A percentile compares a stretch with the other conserved stretches of the same genome.
These are phyloP conservation scores for Alternaria novae-zelandiae DNA, from an alignment of 2,329 filamentous ascomycete species.

Conservation along the genomic window DNA sequence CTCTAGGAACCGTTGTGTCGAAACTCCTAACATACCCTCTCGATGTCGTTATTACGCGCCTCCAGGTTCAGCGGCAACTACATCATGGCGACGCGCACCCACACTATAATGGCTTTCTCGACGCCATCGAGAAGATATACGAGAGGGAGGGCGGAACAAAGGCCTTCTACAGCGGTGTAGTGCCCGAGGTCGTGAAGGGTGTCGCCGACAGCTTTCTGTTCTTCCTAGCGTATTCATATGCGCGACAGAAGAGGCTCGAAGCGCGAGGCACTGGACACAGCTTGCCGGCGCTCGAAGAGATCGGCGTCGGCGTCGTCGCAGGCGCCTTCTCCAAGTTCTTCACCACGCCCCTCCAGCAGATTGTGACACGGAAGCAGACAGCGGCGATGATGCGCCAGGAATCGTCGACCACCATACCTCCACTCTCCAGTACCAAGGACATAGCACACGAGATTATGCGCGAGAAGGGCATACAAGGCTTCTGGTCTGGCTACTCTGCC, in stretches of 20 bases:
- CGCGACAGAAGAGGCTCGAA: conserved; percentile 54
- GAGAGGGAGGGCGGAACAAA: conserved; percentile 70
- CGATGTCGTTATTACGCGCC: conserved; percentile 78
- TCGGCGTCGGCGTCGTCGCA: conserved; percentile 74
- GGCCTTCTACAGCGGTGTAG: conserved; percentile 67
- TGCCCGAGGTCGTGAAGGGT: conserved; percentile 54
- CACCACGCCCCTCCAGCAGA: conserved; percentile 81
- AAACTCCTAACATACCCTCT: conserved; percentile 82
- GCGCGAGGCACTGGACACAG: conserved; percentile 34
- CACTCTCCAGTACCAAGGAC: conserved; percentile 54
- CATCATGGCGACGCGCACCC: conserved; percentile 48
- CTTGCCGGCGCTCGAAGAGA: conserved; percentile 72
- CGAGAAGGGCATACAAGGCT: conserved; percentile 75
- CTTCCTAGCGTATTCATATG: conserved; percentile 77
- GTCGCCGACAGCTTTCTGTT: conserved; percentile 80
- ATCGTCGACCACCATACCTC: conserved; percentile 35
- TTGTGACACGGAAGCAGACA: conserved; percentile 83
- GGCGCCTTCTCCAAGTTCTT: conserved; percentile 77
- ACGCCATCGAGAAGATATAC: conserved; percentile 75
- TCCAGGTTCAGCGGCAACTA: conserved; percentile 76
- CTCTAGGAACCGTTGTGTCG: conserved; percentile 77
- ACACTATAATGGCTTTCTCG: conserved; percentile 69
- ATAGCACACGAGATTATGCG: conserved; percentile 68
- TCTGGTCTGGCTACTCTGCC: conserved; percentile 90
- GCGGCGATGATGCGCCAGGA: conserved; percentile 59